Percentiles rank a stretch among this genome's conserved stretches.
Evolutionary conservation across 1,284 basidiomycete genomes (phyloP).

Genomic region (Cutaneotrichosporon sp.): DNA sequence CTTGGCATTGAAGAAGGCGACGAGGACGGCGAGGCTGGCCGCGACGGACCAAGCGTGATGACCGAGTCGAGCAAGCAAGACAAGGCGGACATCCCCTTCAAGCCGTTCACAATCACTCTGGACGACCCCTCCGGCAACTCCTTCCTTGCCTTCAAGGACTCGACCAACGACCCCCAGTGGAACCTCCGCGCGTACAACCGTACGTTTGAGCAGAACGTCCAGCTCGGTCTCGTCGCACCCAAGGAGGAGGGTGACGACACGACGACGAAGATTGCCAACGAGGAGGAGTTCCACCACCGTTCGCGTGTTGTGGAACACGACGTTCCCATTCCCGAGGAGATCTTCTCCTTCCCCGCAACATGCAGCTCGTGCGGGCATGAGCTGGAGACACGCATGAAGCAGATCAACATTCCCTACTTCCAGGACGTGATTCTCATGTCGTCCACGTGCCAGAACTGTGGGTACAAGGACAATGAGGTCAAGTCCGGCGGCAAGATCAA

Average conservation of each 20-base stretch:
- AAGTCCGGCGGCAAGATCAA: constrained; percentile 90
- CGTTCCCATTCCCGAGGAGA: constrained; percentile 64
- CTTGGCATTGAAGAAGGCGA: constrained; percentile 64
- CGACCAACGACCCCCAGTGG: constrained; percentile 86
- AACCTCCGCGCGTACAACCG: constrained; percentile 80
- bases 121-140: constrained; percentile 96
- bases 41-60: constrained; percentile 27
- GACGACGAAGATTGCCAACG: constrained; percentile 50
- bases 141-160: constrained; percentile 78
- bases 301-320: constrained; percentile 22
- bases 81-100: constrained; percentile 55
- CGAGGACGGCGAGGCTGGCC: constrained; percentile 37
- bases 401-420: constrained; percentile 96
- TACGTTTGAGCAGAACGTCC: constrained; percentile 75
- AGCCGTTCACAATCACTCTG: constrained; percentile 72
- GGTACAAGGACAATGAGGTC: constrained; percentile 96
- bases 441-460: constrained; percentile 90
- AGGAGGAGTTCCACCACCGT: constrained; percentile 30
- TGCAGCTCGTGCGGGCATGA: constrained; percentile 85
- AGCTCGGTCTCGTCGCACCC: constrained; percentile 61
- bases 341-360: constrained; percentile 79
- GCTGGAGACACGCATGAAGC: constrained; percentile 90
- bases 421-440: constrained; percentile 99
- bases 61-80: constrained; percentile 23
- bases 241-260: constrained; percentile 35